phyloP scores from a whole-genome alignment of 495 filamentous ascomycete species.

The Penicillium fimorum region DNA sequence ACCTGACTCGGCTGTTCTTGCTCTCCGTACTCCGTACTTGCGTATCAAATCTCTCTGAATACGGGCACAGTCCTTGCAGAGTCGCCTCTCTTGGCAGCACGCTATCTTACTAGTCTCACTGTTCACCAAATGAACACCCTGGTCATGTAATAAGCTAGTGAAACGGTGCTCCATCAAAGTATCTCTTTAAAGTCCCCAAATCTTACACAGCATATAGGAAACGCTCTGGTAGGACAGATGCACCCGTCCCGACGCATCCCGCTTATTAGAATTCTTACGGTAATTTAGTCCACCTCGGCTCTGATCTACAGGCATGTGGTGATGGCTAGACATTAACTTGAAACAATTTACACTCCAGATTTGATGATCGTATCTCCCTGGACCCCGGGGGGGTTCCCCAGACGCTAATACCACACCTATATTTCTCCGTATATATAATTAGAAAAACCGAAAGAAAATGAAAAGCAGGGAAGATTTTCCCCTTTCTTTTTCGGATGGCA shows the following conservation, averaged over 20 bases:
- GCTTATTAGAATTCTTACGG: not conserved
- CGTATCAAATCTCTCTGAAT: not conserved
- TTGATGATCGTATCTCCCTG: not conserved
- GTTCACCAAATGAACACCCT: not conserved
- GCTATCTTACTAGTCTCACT: slow-evolving; percentile 6
- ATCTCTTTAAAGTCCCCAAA: not conserved
- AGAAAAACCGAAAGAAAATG: not conserved
- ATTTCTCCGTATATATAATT: not conserved
- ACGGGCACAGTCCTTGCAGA: slow-evolving; percentile 2
- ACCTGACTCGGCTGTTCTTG: not conserved
- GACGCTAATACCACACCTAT: not conserved
- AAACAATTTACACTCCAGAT: not conserved
- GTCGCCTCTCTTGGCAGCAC: slow-evolving; percentile 8
- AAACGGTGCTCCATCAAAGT: not conserved
- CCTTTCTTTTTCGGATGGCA: not conserved
- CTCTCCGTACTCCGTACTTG: too few relatives aligned
- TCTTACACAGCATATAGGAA: not conserved
- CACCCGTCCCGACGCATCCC: not conserved
- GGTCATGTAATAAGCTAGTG: not conserved
- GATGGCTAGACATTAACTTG: not conserved
- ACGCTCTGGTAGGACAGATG: not conserved
- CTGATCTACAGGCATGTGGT: not conserved
- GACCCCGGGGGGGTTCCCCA: slow-evolving; percentile 15
- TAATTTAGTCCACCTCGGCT: slow-evolving; percentile 3
- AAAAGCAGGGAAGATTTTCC: not conserved